Evolutionary conservation across 2,329 filamentous ascomycete genomes (phyloP), one percentile per base, ranked within the genome.

Genomic region (Diaporthe vexans): DNA sequence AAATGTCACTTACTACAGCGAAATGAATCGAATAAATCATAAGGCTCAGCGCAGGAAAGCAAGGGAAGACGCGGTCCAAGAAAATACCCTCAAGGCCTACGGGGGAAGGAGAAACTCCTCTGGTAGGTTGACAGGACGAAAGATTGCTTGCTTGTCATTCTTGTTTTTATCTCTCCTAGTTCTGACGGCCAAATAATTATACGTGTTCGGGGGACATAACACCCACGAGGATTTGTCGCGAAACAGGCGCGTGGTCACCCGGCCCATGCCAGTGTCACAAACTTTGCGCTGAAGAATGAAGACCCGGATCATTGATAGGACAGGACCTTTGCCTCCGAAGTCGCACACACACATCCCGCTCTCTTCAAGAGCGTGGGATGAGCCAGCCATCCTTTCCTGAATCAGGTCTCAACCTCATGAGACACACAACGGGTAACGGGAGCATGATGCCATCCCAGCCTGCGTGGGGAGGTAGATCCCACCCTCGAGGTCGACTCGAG

Each of bases 381-480:
- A 19, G 37, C 37, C 61, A 51, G 40, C 26, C 35, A 48, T 65
- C 43, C 33, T 51, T 29, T 19, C 24, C 29, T 67, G 61, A 67
- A 52, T 52, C 29, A 52, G 58, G 61, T 67, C 46, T 67, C 26
- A 35, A 19, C 4, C 10, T 52, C 21, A 51, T 52, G 29, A 37
- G 46, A 67, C 61, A 67, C 4, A 35, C 29, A 48, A 33, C 40
- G 59, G 59, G 21, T 9, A 59, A 4, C 9, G 40, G 24, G 19
- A 48, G 15, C 26, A 21, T n/a, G 40, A 11, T 43, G 43, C 21
- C 43, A 48, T 52, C 33, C 4, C 24, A 24, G 46, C 29, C 46
- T 33, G 26, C 43, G 63, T 52, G 63, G 29, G 43, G 46, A 52
- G 46, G 46, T 37, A 67, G 26, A 67, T 67, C 43, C 46, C 61